Evolutionary conservation across 169 alveolate genomes (phyloP).

Genomic region (Plasmodium chabaudi): DNA sequence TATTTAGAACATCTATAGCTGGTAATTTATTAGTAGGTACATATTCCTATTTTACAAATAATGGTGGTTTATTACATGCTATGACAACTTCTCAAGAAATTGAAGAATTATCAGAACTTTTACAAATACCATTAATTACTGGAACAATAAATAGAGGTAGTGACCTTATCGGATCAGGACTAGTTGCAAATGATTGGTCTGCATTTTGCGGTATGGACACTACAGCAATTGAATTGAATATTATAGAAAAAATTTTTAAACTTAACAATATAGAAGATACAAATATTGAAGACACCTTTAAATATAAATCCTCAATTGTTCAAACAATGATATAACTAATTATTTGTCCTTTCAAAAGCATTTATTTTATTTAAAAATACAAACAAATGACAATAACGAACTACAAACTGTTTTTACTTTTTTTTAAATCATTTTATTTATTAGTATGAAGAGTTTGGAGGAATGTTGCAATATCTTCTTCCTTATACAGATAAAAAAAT

Average conservation of each 20-base stretch:
- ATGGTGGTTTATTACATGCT: conserved; percentile 98
- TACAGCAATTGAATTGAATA: conserved; percentile 98
- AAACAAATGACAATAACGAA: too few species aligned
- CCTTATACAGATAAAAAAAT: too few species aligned
- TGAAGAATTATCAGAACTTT: conserved; percentile 96
- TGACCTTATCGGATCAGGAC: conserved; percentile 94
- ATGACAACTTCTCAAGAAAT: conserved; percentile 97
- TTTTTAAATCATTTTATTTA: too few species aligned
- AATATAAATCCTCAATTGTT: conserved; percentile 55
- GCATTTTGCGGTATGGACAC: conserved; percentile 99
- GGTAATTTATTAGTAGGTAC: conserved; percentile 99
- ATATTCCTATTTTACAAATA: conserved; percentile 95
- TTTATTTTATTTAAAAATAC: too few species aligned
- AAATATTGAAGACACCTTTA: conserved; percentile 28
- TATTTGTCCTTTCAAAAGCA: too few species aligned
- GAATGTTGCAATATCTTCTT: too few species aligned
- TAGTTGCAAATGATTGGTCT: conserved; percentile 98
- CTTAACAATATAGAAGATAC: conserved; percentile 83
- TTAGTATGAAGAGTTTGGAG: too few species aligned
- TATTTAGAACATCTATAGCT: conserved; percentile 98
- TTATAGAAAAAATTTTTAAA: conserved; percentile 96
- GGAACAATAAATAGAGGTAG: conserved; percentile 99
- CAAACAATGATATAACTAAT: conserved; percentile 52
- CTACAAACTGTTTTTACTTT: too few species aligned
- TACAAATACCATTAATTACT: conserved; percentile 97